Conservation (phyloP, 768 basidiomycete species). For the Suillus weaverae region DNA sequence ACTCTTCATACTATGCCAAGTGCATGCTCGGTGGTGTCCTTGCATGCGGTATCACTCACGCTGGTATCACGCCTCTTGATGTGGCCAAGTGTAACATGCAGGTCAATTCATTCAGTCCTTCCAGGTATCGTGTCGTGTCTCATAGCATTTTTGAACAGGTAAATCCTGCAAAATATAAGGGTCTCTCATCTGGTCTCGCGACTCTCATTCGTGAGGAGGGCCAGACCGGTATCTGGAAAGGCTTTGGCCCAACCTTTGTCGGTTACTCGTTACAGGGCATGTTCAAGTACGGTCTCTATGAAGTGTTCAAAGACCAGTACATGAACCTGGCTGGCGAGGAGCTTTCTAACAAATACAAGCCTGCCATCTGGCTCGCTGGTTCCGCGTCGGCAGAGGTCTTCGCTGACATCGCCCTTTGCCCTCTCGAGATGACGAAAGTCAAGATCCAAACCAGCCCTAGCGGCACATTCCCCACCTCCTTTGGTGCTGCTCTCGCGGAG, state of each 20-base stretch:
- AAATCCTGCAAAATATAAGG: slow-evolving; percentile 72
- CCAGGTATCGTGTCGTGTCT: not conserved
- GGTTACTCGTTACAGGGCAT: slow-evolving; percentile 96
- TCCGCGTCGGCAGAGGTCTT: slow-evolving; percentile 95
- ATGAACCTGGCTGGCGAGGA: slow-evolving; percentile 90
- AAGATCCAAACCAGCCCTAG: slow-evolving; percentile 79
- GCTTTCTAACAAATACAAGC: slow-evolving; percentile 76
- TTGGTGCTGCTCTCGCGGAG: slow-evolving; percentile 65
- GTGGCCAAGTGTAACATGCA: slow-evolving; percentile 94
- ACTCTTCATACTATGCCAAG: slow-evolving; percentile 75
- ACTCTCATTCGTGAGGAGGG: slow-evolving; percentile 80
- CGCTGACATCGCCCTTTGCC: slow-evolving; percentile 95
- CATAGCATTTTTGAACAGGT: slow-evolving; percentile 46
- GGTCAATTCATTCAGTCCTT: slow-evolving; percentile 39
- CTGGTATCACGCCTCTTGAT: slow-evolving; percentile 84
- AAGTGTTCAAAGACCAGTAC: slow-evolving; percentile 93
- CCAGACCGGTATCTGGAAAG: slow-evolving; percentile 87
- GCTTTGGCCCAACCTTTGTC: slow-evolving; percentile 88
- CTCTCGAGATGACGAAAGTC: slow-evolving; percentile 91
- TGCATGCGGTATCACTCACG: slow-evolving; percentile 87
- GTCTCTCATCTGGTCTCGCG: slow-evolving; percentile 59
- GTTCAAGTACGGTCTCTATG: slow-evolving; percentile 99
- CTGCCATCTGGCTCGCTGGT: slow-evolving; percentile 89
- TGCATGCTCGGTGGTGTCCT: slow-evolving; percentile 86
- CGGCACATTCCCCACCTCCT: slow-evolving; percentile 78